These are phyloP conservation scores for Ziziphus jujuba DNA, from an alignment of 306 rosid species.

Conservation along the genomic window DNA sequence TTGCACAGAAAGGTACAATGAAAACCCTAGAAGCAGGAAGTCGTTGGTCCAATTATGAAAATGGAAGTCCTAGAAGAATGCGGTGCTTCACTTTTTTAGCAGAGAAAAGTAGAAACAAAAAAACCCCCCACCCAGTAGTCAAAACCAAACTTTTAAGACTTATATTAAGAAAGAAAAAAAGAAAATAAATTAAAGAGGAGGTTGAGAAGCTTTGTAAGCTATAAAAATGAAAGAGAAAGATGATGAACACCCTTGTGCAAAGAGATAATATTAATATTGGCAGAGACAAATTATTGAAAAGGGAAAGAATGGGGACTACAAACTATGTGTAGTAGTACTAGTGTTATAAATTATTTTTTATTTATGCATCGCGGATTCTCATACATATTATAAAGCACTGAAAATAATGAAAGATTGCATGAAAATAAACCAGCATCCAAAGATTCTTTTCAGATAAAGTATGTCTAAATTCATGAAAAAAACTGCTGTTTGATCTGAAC, in stretches of 20 bases:
- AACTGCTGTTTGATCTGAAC: conserved; percentile 3
- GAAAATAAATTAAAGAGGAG: conserved; percentile 32
- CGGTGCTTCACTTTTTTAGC: background rate
- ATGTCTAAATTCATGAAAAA: conserved; percentile 29
- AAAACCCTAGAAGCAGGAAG: too few species aligned
- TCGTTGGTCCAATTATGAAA: background rate
- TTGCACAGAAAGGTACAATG: too few species aligned
- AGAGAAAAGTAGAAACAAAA: background rate
- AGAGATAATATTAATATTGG: conserved; percentile 7
- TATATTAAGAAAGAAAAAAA: background rate
- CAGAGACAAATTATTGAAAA: background rate
- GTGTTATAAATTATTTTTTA: conserved; percentile 15
- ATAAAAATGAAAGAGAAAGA: conserved; percentile 41
- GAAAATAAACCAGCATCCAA: background rate
- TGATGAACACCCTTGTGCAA: background rate
- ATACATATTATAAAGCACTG: background rate
- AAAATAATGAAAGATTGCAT: background rate
- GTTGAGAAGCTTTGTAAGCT: conserved; percentile 34
- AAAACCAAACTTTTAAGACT: background rate
- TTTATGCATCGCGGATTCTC: background rate
- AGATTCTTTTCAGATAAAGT: background rate
- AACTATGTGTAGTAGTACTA: background rate
- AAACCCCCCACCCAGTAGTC: background rate
- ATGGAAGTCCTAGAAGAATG: conserved; percentile 5
- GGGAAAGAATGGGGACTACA: conserved; percentile 14